phyloP scores from a whole-genome alignment of 306 rosid genomes.

The Cicer yamashitae region DNA sequence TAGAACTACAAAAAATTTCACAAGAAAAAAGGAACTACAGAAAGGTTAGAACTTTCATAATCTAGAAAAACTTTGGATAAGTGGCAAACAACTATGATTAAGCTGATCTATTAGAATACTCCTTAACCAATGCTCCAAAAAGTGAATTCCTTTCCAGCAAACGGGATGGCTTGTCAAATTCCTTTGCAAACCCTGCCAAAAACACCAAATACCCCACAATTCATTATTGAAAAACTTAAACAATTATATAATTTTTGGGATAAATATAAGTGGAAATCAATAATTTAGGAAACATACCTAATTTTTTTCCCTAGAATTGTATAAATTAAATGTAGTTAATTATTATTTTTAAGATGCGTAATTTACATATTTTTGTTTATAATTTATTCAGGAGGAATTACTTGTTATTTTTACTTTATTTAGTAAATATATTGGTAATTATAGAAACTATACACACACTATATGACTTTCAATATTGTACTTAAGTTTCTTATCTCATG shows the following conservation, averaged over 20 bases:
- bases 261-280: no score
- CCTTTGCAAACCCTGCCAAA: slow-evolving; percentile 73
- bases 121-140: slow-evolving; percentile 81
- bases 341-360: no score
- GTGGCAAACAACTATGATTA: slow-evolving; percentile 2
- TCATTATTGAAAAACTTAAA: background rate
- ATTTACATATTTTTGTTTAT: no score
- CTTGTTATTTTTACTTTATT: background rate
- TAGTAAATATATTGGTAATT: background rate
- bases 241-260: background rate
- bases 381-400: no score
- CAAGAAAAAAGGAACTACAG: background rate
- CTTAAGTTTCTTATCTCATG: background rate
- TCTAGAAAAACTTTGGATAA: background rate
- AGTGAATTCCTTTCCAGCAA: slow-evolving; percentile 73
- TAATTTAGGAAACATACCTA: no score
- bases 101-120: slow-evolving; percentile 76
- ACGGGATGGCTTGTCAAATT: slow-evolving; percentile 74
- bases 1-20: no score
- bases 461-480: slow-evolving; percentile 6
- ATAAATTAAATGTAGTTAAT: no score
- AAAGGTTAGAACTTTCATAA: slow-evolving; percentile 21
- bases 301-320: no score
- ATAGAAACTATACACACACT: background rate
- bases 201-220: slow-evolving; percentile 37